phyloP scores from a whole-genome alignment of 2,329 filamentous ascomycete genomes.

The Verticillium alfalfae region DNA sequence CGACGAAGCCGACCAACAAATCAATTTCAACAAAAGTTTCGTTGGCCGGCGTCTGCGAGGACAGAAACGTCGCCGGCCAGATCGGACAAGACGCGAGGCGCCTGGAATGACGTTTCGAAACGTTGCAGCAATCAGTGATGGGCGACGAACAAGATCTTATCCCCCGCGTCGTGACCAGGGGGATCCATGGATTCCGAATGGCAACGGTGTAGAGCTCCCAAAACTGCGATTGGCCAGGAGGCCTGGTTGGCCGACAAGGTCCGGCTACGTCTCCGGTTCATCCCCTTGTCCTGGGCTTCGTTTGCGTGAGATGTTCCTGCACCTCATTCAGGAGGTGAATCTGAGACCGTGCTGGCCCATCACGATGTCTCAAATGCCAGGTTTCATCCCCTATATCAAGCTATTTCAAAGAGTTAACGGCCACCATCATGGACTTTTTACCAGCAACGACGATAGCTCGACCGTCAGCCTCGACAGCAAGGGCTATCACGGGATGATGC shows the following conservation, averaged over 20 bases:
- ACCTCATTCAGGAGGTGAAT: background rate
- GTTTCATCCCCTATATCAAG: background rate
- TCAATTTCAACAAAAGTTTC: background rate
- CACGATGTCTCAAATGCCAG: background rate
- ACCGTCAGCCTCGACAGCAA: background rate
- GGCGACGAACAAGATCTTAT: background rate
- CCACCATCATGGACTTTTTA: background rate
- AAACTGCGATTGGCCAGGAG: background rate
- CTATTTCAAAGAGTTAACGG: background rate
- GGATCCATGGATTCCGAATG: background rate
- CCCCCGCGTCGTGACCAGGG: background rate
- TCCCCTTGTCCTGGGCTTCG: background rate
- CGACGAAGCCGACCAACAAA: background rate
- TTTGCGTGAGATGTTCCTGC: background rate
- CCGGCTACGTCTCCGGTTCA: background rate
- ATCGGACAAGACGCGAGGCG: background rate
- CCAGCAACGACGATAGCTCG: background rate
- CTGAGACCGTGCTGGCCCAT: background rate
- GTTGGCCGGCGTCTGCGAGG: background rate
- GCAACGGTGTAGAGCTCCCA: background rate
- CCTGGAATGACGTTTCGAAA: background rate
- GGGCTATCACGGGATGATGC: no score
- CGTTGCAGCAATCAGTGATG: background rate
- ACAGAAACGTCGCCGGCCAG: background rate
- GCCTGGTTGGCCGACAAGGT: background rate